phyloP scores from a whole-genome alignment of 106 monocot species.

The Xerophyta viscosa region DNA sequence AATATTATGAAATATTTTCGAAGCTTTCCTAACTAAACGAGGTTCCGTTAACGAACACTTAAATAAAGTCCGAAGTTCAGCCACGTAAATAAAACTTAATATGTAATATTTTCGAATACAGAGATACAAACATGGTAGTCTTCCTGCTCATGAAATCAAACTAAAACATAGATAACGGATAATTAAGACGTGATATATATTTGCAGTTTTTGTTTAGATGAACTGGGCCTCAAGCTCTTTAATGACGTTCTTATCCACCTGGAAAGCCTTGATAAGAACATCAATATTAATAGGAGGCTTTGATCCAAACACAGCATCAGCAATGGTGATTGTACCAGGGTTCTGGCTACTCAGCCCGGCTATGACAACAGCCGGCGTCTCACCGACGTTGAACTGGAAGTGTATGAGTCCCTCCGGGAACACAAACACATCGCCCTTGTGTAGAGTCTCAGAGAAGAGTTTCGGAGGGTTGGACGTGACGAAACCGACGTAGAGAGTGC shows the following conservation, averaged over 20 bases:
- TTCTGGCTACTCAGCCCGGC: constrained; percentile 27
- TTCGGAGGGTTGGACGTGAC: constrained; percentile 9
- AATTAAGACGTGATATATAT: no score
- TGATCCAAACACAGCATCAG: constrained; percentile 33
- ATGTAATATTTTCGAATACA: no score
- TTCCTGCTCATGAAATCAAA: no score
- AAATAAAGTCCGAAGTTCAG: no score
- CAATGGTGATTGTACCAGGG: constrained; percentile 34
- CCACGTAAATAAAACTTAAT: no score
- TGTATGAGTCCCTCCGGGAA: constrained; percentile 5
- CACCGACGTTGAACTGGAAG: constrained; percentile 13
- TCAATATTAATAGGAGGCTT: constrained; percentile 20
- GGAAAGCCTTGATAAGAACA: constrained; percentile 39
- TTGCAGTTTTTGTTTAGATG: no score
- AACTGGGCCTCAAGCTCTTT: no score
- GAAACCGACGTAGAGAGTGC: constrained; percentile 5
- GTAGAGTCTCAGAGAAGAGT: neutral
- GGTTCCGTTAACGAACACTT: no score
- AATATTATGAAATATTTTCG: no score
- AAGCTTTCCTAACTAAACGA: no score
- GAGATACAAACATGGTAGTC: no score
- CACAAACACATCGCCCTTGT: constrained; percentile 6
- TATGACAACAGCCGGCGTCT: constrained; percentile 9
- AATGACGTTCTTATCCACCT: neutral
- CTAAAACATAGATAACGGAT: no score